Percentiles rank a stretch among this genome's conserved stretches.
These are phyloP conservation scores for Phytophthora ohioensis DNA, from an alignment of 352 stramenopile species.

Conservation along the genomic window DNA sequence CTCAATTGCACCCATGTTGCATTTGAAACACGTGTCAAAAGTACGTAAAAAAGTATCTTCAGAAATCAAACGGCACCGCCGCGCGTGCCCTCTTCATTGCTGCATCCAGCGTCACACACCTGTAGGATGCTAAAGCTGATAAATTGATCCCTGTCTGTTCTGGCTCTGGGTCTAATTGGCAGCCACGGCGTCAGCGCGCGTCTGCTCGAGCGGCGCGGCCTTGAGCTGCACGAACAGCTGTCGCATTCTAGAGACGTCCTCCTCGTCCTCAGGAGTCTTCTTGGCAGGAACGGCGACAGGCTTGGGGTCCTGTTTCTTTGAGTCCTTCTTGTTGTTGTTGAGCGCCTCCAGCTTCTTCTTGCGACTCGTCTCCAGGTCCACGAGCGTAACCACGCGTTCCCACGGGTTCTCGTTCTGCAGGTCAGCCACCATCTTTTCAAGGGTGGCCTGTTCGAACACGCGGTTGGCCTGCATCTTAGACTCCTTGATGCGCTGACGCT, in stretches of 20 bases:
- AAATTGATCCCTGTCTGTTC: slow-evolving; percentile 25
- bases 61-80: slow-evolving; percentile 25
- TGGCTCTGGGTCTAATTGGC: slow-evolving; percentile 46
- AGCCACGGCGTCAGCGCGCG: slow-evolving; percentile 57
- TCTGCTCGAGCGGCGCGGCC: slow-evolving; percentile 89
- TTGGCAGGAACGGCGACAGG: slow-evolving; percentile 51
- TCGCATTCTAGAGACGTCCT: slow-evolving; percentile 93
- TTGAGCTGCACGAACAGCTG: slow-evolving; percentile 96
- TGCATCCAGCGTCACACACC: slow-evolving; percentile 9
- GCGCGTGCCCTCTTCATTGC: slow-evolving; percentile 16
- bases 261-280: slow-evolving; percentile 75
- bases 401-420: slow-evolving; percentile 95
- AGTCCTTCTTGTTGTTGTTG: slow-evolving; percentile 51
- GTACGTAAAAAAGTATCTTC: slow-evolving; percentile 26
- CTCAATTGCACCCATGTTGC: not conserved
- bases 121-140: slow-evolving; percentile 15
- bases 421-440: slow-evolving; percentile 95
- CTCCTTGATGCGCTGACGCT: slow-evolving; percentile 90
- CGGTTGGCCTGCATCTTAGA: slow-evolving; percentile 93
- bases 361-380: slow-evolving; percentile 88
- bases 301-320: slow-evolving; percentile 57
- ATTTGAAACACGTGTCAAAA: slow-evolving; percentile 3
- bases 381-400: slow-evolving; percentile 94
- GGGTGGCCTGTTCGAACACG: slow-evolving; percentile 93
- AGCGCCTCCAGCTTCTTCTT: slow-evolving; percentile 78